Conservation (phyloP, 2,329 filamentous ascomycete genomes). For the Clarireedia homoeocarpa region DNA sequence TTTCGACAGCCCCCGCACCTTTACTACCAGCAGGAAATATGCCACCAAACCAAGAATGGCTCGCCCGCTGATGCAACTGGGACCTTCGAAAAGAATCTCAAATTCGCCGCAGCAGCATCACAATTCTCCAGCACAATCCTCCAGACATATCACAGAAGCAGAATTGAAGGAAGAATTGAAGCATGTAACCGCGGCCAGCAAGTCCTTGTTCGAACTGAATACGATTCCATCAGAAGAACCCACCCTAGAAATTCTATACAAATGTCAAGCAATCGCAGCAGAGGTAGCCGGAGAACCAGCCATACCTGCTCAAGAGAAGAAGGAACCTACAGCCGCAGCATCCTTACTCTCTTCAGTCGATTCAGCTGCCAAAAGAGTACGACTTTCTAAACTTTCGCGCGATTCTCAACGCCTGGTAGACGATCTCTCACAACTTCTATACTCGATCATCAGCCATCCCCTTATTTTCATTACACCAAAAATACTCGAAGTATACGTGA, state of each 20-base stretch:
- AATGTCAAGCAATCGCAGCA: conserved; percentile 21
- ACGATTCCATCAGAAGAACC: conserved; percentile 21
- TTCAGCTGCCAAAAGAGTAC: conserved; percentile 13
- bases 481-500: conserved; percentile 67
- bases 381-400: conserved; percentile 13
- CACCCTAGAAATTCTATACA: conserved; percentile 13
- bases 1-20: conserved; percentile 13
- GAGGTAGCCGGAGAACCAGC: conserved; percentile 19
- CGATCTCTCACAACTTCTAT: conserved; percentile 52
- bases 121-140: neutral
- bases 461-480: conserved; percentile 72
- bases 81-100: neutral
- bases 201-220: conserved; percentile 17
- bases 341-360: conserved; percentile 42
- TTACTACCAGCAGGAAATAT: conserved; percentile 16
- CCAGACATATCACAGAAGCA: conserved; percentile 10
- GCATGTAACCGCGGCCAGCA: conserved; percentile 16
- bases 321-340: conserved; percentile 37
- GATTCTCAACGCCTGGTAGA: conserved; percentile 30
- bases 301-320: conserved; percentile 11
- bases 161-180: conserved; percentile 18
- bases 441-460: conserved; percentile 62
- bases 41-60: conserved; percentile 1
- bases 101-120: neutral
- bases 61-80: neutral